Percentiles rank a stretch among this genome's conserved stretches.
Evolutionary conservation across 208 protist genomes (phyloP).

Genomic region (Jaenimonas drosophilae): DNA sequence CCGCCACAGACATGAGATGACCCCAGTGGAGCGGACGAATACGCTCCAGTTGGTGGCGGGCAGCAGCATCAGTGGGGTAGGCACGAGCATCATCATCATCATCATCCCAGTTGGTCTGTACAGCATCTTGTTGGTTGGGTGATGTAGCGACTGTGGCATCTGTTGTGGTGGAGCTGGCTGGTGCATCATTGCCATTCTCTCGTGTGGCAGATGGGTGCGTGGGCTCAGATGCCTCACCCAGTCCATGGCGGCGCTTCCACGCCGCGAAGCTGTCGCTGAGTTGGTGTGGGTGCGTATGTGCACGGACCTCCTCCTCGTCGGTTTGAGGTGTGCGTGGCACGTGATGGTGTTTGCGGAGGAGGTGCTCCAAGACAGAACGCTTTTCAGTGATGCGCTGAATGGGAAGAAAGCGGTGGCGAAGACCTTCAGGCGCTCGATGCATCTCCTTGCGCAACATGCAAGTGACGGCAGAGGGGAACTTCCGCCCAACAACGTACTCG

Average conservation of each 20-base stretch:
- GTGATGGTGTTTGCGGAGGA: conserved; percentile 60
- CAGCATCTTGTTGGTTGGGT: background rate
- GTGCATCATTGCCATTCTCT: background rate
- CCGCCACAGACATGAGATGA: conserved; percentile 59
- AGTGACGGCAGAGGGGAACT: conserved; percentile 32
- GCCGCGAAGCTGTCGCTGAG: conserved; percentile 36
- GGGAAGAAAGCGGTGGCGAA: conserved; percentile 61
- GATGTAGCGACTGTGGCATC: background rate
- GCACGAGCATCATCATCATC: background rate
- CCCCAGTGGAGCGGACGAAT: conserved; percentile 62
- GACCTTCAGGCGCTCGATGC: conserved; percentile 34
- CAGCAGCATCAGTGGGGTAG: conserved; percentile 23
- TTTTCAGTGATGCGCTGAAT: conserved; percentile 51
- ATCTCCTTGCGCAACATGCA: conserved; percentile 52
- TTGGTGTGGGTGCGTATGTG: conserved; percentile 26
- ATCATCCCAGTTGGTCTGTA: too few relatives aligned
- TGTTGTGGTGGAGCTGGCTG: background rate
- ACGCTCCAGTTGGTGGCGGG: conserved; percentile 34
- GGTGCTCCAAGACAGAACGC: conserved; percentile 42
- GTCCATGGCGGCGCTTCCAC: conserved; percentile 10
- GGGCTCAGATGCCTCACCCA: too few relatives aligned
- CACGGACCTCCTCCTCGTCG: conserved; percentile 29
- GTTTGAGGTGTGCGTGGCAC: conserved; percentile 24
- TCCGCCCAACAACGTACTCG: conserved; percentile 51
- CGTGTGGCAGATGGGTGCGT: too few relatives aligned